Evolutionary conservation across 768 basidiomycete genomes (phyloP).

Genomic region (Lentinula guzmanii): DNA sequence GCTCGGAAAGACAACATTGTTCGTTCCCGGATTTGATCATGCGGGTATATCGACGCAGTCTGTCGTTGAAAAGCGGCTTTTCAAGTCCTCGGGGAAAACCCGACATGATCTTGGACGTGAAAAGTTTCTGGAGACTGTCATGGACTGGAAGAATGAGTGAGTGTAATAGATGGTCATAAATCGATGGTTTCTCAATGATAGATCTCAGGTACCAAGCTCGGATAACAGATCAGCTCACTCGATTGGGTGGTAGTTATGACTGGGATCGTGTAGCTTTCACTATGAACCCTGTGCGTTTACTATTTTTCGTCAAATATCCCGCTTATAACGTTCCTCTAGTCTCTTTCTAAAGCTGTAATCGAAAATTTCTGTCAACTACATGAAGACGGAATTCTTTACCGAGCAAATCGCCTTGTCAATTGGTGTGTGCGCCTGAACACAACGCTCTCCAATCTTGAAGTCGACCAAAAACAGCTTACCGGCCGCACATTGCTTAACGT

Average conservation of each 20-base stretch:
- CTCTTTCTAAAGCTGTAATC: conserved; percentile 78
- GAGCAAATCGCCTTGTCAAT: conserved; percentile 94
- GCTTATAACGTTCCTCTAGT: conserved; percentile 27
- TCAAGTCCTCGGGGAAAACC: conserved; percentile 75
- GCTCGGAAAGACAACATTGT: conserved; percentile 87
- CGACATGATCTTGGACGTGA: conserved; percentile 95
- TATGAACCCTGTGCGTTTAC: conserved; percentile 70
- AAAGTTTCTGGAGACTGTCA: conserved; percentile 82
- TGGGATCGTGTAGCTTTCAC: conserved; percentile 96
- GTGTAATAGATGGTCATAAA: conserved; percentile 21
- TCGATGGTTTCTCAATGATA: neutral
- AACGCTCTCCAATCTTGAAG: conserved; percentile 97
- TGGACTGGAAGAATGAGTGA: conserved; percentile 96
- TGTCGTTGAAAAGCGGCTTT: conserved; percentile 90
- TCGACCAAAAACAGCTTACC: conserved; percentile 85
- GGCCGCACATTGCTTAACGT: conserved; percentile 85
- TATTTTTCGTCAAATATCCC: neutral
- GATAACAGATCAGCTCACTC: conserved; percentile 82
- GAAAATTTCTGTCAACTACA: conserved; percentile 90
- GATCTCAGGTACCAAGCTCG: conserved; percentile 76
- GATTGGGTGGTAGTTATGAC: conserved; percentile 91
- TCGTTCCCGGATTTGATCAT: conserved; percentile 94
- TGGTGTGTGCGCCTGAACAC: conserved; percentile 98
- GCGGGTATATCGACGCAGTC: conserved; percentile 98
- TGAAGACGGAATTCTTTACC: conserved; percentile 89